Conservation (phyloP, 768 basidiomycete genomes). For the Pisolithus microcarpus region DNA sequence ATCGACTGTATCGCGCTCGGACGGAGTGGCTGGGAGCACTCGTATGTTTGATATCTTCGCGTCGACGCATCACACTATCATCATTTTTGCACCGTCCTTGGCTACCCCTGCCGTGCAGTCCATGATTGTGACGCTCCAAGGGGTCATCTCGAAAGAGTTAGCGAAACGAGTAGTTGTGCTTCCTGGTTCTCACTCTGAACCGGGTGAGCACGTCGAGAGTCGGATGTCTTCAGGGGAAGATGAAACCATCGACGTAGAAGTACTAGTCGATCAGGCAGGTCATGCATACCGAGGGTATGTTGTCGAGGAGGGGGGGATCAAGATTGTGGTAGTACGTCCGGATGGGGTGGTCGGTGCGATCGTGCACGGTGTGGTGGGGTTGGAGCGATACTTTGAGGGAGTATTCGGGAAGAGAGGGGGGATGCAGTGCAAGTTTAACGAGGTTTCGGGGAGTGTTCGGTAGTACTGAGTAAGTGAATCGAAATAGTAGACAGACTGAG, state of each 20-base stretch:
- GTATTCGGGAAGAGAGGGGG: slow-evolving; percentile 6
- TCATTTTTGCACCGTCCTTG: slow-evolving; percentile 29
- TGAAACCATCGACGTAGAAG: not conserved
- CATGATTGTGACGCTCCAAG: not conserved
- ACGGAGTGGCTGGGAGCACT: no score
- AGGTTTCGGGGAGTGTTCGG: no score
- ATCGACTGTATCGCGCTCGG: no score
- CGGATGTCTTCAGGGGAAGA: not conserved
- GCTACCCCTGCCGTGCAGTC: not conserved
- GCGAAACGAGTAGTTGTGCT: not conserved
- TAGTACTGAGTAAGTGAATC: no score
- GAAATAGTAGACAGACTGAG: no score
- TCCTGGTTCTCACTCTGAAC: not conserved
- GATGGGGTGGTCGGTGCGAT: slow-evolving; percentile 38
- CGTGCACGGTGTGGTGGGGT: slow-evolving; percentile 10
- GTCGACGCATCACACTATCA: slow-evolving; percentile 30
- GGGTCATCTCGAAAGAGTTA: not conserved
- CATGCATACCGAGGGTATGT: not conserved
- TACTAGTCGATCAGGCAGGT: not conserved
- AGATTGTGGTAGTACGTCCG: slow-evolving; percentile 29
- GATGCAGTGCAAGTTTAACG: no score
- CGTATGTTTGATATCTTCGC: not conserved
- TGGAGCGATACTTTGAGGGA: slow-evolving; percentile 3
- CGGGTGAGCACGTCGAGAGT: not conserved
- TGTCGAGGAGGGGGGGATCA: not conserved